Evolutionary conservation across 1,284 basidiomycete genomes (phyloP).

Genomic region (Tremellales sp.): DNA sequence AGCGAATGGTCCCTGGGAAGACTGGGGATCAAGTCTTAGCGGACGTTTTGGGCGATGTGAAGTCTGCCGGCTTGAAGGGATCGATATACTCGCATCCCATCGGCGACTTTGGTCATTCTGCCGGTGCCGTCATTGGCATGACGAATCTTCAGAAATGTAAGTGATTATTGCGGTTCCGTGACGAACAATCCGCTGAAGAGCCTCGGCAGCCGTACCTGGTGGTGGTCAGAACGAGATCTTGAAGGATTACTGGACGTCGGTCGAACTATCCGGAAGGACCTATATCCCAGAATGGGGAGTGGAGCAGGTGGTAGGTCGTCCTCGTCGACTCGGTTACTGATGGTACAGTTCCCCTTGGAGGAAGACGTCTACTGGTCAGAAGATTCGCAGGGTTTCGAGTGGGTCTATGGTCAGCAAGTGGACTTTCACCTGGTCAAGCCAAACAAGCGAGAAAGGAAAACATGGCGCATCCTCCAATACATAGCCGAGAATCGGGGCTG

Average conservation of each 20-base stretch:
- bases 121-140: slow-evolving; percentile 56
- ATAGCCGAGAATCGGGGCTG: too few species aligned
- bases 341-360: slow-evolving; percentile 46
- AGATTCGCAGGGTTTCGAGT: slow-evolving; percentile 50
- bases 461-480: too few species aligned
- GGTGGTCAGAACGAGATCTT: slow-evolving; percentile 20
- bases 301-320: slow-evolving; percentile 7
- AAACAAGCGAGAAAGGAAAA: too few species aligned
- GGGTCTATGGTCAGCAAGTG: slow-evolving; percentile 55
- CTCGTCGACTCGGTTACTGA: slow-evolving; percentile 31
- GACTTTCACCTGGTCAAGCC: slow-evolving; percentile 50
- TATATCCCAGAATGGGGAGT: slow-evolving; percentile 54
- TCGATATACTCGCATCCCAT: slow-evolving; percentile 57
- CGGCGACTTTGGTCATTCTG: slow-evolving; percentile 58
- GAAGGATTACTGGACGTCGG: slow-evolving; percentile 29
- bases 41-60: slow-evolving; percentile 51
- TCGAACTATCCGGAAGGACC: slow-evolving; percentile 55
- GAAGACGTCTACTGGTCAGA: slow-evolving; percentile 55
- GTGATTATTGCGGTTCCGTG: background rate
- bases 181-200: slow-evolving; percentile 1
- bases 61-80: slow-evolving; percentile 52
- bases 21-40: slow-evolving; percentile 56
- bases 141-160: slow-evolving; percentile 15
- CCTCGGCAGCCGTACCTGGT: slow-evolving; percentile 10
- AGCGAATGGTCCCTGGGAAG: slow-evolving; percentile 52